Evolutionary conservation across 805 yeast genomes (phyloP).

Genomic region (Tetrapisispora namnaoensis): DNA sequence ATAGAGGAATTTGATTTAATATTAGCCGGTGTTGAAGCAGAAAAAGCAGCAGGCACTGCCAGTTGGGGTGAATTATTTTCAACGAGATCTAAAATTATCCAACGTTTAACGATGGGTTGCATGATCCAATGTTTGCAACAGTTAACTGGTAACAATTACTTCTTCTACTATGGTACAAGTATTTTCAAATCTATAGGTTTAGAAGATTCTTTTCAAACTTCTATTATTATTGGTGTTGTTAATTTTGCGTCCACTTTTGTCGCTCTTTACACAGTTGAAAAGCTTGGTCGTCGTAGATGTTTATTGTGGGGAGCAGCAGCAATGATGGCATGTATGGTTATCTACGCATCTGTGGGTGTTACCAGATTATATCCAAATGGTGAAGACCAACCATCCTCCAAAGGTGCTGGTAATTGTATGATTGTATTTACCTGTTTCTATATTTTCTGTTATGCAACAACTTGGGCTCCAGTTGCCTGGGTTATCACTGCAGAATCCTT

Average conservation of each 20-base stretch:
- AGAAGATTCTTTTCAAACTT: constrained; percentile 47
- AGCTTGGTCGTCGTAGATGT: constrained; percentile 43
- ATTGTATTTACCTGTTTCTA: constrained; percentile 60
- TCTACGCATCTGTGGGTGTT: constrained; percentile 56
- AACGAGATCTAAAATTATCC: constrained; percentile 53
- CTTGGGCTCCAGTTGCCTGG: constrained; percentile 68
- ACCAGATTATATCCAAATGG: constrained; percentile 35
- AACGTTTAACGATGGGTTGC: constrained; percentile 41
- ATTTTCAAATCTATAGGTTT: constrained; percentile 55
- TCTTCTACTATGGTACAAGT: constrained; percentile 59
- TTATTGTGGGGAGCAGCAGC: constrained; percentile 40
- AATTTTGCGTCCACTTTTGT: constrained; percentile 51
- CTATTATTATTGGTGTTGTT: constrained; percentile 50
- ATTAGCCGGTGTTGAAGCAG: constrained; percentile 51
- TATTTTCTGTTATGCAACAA: constrained; percentile 63
- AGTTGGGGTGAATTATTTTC: constrained; percentile 56
- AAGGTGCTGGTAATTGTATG: constrained; percentile 59
- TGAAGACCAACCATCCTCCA: constrained; percentile 34
- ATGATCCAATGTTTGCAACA: constrained; percentile 56
- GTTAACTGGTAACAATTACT: constrained; percentile 56
- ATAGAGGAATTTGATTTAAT: constrained; percentile 48
- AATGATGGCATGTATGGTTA: constrained; percentile 37
- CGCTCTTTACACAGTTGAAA: constrained; percentile 43
- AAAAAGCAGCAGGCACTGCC: constrained; percentile 52
- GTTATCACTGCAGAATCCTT: constrained; percentile 59